These are phyloP conservation scores for Circinella minor DNA, from an alignment of 371 early-diverging fungal species.

Conservation along the genomic window DNA sequence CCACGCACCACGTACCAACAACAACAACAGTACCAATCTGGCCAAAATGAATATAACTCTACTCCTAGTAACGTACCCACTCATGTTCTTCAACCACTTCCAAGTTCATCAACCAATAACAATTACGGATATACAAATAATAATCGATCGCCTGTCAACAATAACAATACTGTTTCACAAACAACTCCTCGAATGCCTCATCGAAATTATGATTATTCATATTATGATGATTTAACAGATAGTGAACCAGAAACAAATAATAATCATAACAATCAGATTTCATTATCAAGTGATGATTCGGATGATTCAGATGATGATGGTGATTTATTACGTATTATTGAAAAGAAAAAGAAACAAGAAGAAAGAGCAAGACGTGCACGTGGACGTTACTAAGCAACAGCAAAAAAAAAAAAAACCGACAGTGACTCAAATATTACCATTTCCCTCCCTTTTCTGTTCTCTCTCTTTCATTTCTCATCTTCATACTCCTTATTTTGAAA, in stretches of 20 bases:
- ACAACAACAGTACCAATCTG: slow-evolving; percentile 10
- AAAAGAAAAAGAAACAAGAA: slow-evolving; percentile 32
- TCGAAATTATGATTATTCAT: slow-evolving; percentile 11
- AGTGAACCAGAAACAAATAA: neutral
- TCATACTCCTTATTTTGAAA: neutral
- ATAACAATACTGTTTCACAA: too few relatives aligned
- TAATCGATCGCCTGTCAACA: neutral
- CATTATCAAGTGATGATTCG: slow-evolving; percentile 11
- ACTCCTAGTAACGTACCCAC: neutral
- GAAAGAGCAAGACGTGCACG: slow-evolving; percentile 18
- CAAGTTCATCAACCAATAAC: neutral
- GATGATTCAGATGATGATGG: slow-evolving; percentile 36
- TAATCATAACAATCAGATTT: neutral
- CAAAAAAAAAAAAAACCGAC: too few relatives aligned
- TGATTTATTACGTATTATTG: slow-evolving; percentile 32
- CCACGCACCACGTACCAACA: neutral
- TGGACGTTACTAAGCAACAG: neutral
- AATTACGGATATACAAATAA: neutral
- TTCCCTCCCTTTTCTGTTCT: too few relatives aligned
- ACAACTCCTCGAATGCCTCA: slow-evolving; percentile 6
- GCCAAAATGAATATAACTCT: slow-evolving; percentile 7
- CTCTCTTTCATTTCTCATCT: neutral
- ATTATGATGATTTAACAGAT: slow-evolving; percentile 5
- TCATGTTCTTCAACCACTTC: slow-evolving; percentile 4
- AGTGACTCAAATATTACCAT: too few relatives aligned